These are phyloP conservation scores for Coemansia sp. DNA, from an alignment of 192 early-diverging fungal genomes.

Conservation along the genomic window DNA sequence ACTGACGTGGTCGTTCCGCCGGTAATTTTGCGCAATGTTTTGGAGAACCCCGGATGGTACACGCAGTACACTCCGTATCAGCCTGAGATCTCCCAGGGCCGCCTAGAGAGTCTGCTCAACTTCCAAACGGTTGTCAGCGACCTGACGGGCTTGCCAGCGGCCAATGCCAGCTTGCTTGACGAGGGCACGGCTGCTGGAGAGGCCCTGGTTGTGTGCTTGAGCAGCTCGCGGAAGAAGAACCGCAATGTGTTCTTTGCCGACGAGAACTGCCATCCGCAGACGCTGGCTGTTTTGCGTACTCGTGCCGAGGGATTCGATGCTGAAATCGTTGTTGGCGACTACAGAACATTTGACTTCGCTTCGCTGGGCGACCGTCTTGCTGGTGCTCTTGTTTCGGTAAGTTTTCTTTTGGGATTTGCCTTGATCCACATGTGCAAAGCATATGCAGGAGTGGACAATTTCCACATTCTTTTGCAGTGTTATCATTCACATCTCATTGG, in stretches of 20 bases:
- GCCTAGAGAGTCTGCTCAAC: constrained; percentile 95
- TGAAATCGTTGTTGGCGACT: constrained; percentile 82
- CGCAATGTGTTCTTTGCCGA: constrained; percentile 93
- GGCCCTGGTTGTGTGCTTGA: constrained; percentile 89
- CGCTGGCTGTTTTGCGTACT: constrained; percentile 86
- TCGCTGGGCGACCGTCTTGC: constrained; percentile 73
- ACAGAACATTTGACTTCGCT: constrained; percentile 74
- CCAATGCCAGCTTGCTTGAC: constrained; percentile 97
- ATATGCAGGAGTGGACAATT: constrained; percentile 1
- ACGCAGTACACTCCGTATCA: constrained; percentile 99
- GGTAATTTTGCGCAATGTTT: constrained; percentile 93
- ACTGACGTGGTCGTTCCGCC: constrained; percentile 85
- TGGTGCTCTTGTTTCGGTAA: constrained; percentile 85
- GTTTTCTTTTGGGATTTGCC: constrained; percentile 9
- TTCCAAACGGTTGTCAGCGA: constrained; percentile 97
- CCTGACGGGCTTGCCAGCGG: constrained; percentile 91
- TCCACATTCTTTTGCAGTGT: neutral
- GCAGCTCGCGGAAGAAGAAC: constrained; percentile 67
- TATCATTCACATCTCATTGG: constrained; percentile 9
- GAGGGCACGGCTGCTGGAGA: constrained; percentile 99
- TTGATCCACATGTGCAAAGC: neutral
- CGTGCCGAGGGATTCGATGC: constrained; percentile 96
- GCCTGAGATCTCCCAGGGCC: constrained; percentile 98
- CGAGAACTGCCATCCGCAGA: constrained; percentile 91
- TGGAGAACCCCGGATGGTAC: constrained; percentile 99